Conservation (phyloP, 1,284 basidiomycete genomes). For the Schizopora paradoxa region DNA sequence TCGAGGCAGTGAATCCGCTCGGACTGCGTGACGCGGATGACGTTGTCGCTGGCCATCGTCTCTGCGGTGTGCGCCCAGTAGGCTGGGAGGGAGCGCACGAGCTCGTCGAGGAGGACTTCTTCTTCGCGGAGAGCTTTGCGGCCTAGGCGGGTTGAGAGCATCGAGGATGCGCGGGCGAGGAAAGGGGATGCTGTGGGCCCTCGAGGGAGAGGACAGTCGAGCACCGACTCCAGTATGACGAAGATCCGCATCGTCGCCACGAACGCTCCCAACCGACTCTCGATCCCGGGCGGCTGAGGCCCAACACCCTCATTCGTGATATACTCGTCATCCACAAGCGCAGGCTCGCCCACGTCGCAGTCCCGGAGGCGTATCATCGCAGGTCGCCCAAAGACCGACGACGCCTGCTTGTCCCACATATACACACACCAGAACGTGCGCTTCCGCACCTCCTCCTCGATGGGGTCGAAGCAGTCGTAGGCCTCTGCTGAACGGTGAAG, state of each 20-base stretch:
- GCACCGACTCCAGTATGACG: conserved; percentile 76
- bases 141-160: conserved; percentile 46
- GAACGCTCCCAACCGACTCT: conserved; percentile 77
- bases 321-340: conserved; percentile 83
- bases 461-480: conserved; percentile 84
- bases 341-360: conserved; percentile 81
- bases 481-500: conserved; percentile 81
- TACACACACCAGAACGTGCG: conserved; percentile 93
- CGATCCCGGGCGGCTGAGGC: conserved; percentile 61
- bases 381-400: conserved; percentile 81
- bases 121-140: conserved; percentile 72
- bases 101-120: conserved; percentile 75
- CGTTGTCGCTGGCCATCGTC: conserved; percentile 79
- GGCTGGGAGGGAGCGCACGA: conserved; percentile 61
- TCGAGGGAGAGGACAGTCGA: conserved; percentile 65
- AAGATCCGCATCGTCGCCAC: conserved; percentile 69
- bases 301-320: conserved; percentile 69
- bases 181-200: conserved; percentile 52
- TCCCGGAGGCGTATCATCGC: conserved; percentile 80
- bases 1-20: conserved; percentile 80
- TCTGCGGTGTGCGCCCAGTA: conserved; percentile 79
- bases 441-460: conserved; percentile 85
- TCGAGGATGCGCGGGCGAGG: conserved; percentile 50
- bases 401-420: conserved; percentile 86
- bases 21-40: conserved; percentile 81